Percentiles rank a stretch among this genome's conserved stretches.
These are phyloP conservation scores for Ceratocystis colombiana DNA, from an alignment of 2,329 filamentous ascomycete genomes.

Conservation along the genomic window DNA sequence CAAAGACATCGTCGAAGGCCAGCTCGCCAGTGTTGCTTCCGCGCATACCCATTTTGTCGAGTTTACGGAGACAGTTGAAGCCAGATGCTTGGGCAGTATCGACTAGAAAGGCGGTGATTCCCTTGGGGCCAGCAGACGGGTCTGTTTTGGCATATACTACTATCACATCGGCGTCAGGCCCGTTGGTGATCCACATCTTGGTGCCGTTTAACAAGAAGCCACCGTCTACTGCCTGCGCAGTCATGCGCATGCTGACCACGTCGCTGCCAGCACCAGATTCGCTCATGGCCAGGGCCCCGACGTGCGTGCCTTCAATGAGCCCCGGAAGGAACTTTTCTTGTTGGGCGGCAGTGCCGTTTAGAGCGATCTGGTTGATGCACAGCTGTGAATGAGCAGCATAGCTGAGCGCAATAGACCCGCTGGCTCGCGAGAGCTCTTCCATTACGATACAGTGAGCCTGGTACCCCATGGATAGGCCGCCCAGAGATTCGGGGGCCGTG, in stretches of 20 bases:
- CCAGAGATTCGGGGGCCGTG: constrained; percentile 85
- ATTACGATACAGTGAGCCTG: constrained; percentile 93
- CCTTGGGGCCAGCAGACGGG: constrained; percentile 69
- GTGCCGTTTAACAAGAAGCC: constrained; percentile 78
- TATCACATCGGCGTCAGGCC: constrained; percentile 82
- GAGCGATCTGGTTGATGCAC: constrained; percentile 89
- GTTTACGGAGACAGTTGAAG: constrained; percentile 78
- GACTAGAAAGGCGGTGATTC: constrained; percentile 91
- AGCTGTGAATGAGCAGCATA: constrained; percentile 95
- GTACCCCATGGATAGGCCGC: constrained; percentile 84
- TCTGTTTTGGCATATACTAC: constrained; percentile 96
- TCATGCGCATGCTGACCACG: constrained; percentile 90
- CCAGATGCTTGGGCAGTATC: constrained; percentile 56
- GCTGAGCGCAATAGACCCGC: constrained; percentile 72
- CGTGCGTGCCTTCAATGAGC: constrained; percentile 65
- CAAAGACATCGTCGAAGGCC: constrained; percentile 81
- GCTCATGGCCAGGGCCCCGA: constrained; percentile 90
- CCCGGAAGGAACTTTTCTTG: constrained; percentile 72
- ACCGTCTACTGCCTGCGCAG: constrained; percentile 68
- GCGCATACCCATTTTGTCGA: constrained; percentile 97
- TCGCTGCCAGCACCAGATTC: constrained; percentile 86
- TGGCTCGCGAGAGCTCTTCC: constrained; percentile 87
- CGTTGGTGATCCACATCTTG: constrained; percentile 99
- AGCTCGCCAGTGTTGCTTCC: constrained; percentile 94
- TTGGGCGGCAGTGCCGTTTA: constrained; percentile 73